Evolutionary conservation across 192 early-diverging fungal genomes (phyloP).

Genomic region (Rhizoclosmatium globosum): DNA sequence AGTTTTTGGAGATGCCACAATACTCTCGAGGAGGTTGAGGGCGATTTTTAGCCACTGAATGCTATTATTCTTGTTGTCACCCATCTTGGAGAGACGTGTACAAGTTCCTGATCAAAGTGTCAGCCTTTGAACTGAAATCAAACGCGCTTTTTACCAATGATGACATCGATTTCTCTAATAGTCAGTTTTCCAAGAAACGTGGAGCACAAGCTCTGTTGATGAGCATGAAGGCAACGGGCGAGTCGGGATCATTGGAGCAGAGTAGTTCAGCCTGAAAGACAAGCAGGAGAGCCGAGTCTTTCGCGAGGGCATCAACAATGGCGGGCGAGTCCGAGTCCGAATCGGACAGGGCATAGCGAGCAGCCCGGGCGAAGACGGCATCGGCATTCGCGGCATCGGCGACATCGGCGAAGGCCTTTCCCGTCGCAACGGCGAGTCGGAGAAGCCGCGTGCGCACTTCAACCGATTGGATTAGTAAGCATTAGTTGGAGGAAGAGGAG

Average conservation of each 20-base stretch:
- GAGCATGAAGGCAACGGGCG: slow-evolving; percentile 19
- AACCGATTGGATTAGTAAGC: background rate
- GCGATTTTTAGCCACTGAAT: slow-evolving; percentile 33
- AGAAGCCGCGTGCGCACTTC: slow-evolving; percentile 12
- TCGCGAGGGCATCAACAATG: background rate
- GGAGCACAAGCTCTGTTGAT: slow-evolving; percentile 26
- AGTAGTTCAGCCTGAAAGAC: slow-evolving; percentile 24
- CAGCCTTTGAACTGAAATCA: background rate
- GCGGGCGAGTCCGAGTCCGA: background rate
- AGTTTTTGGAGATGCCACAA: slow-evolving; percentile 2
- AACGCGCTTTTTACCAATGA: slow-evolving; percentile 17
- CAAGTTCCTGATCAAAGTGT: slow-evolving; percentile 6
- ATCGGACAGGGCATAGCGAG: slow-evolving; percentile 8
- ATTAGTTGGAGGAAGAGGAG: no score
- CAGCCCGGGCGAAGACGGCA: slow-evolving; percentile 8
- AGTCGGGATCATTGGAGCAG: background rate
- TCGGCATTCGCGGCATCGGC: slow-evolving; percentile 20
- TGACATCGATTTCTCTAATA: slow-evolving; percentile 30
- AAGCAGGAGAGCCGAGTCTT: slow-evolving; percentile 8
- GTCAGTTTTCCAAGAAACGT: background rate
- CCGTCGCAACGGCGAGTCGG: slow-evolving; percentile 20
- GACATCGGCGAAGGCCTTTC: slow-evolving; percentile 1
- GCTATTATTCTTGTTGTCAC: background rate
- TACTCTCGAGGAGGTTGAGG: background rate
- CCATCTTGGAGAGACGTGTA: slow-evolving; percentile 3